phyloP scores from a whole-genome alignment of 805 yeast species.

The Komagataella kurtzmanii region DNA sequence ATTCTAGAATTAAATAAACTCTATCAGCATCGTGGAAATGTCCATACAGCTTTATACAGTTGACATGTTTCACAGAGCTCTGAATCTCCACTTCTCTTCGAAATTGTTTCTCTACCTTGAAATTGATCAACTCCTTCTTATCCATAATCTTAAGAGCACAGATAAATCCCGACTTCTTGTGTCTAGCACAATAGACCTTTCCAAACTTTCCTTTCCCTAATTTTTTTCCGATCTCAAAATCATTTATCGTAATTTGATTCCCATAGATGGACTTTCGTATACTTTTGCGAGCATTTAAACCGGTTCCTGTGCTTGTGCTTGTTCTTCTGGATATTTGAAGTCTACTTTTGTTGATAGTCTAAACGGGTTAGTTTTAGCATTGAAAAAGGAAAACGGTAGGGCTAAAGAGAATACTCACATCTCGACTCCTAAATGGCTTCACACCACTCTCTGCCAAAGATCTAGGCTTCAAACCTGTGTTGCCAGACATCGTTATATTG shows the following conservation, averaged over 20 bases:
- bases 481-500: background rate
- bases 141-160: slow-evolving; percentile 91
- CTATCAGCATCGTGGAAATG: slow-evolving; percentile 72
- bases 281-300: background rate
- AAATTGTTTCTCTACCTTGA: slow-evolving; percentile 74
- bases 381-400: background rate
- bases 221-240: slow-evolving; percentile 78
- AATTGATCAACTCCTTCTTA: slow-evolving; percentile 60
- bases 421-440: background rate
- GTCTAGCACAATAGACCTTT: slow-evolving; percentile 78
- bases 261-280: background rate
- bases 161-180: slow-evolving; percentile 58
- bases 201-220: slow-evolving; percentile 94
- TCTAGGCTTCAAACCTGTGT: background rate
- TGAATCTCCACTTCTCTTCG: slow-evolving; percentile 90
- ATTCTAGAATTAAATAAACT: slow-evolving; percentile 78
- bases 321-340: background rate
- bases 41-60: slow-evolving; percentile 70
- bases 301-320: background rate
- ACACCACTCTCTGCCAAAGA: background rate
- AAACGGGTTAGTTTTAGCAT: background rate
- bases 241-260: slow-evolving; percentile 23
- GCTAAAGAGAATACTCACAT: background rate
- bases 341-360: background rate
- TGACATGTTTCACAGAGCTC: slow-evolving; percentile 61